Conservation (phyloP, 805 yeast species). For the Candida chilensis region DNA sequence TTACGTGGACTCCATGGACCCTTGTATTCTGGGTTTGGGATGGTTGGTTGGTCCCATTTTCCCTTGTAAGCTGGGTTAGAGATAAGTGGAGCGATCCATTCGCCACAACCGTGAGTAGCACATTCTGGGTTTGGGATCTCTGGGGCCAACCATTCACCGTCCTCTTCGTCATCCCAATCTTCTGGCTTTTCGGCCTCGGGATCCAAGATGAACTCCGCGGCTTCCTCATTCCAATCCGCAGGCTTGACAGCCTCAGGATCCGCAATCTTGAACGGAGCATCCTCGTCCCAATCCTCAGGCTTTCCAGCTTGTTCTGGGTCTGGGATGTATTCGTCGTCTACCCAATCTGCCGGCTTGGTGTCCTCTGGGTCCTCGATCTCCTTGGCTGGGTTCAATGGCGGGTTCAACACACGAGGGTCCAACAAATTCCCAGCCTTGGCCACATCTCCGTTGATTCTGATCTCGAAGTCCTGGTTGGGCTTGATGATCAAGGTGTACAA, state of each 20-base stretch:
- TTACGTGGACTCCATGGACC: conserved; percentile 71
- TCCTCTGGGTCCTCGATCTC: conserved; percentile 51
- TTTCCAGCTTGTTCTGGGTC: conserved; percentile 59
- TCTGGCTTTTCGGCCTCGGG: conserved; percentile 62
- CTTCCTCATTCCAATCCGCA: conserved; percentile 69
- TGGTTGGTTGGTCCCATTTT: conserved; percentile 62
- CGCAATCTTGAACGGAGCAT: conserved; percentile 50
- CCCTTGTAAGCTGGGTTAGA: conserved; percentile 70
- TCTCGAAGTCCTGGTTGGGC: conserved; percentile 61
- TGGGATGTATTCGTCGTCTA: conserved; percentile 52
- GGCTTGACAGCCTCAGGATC: conserved; percentile 69
- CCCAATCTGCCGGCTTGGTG: conserved; percentile 76
- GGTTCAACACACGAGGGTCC: conserved; percentile 46
- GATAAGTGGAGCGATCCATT: conserved; percentile 63
- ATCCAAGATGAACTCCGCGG: conserved; percentile 50
- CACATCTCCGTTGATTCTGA: conserved; percentile 73
- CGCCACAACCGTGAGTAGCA: conserved; percentile 65
- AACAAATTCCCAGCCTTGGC: conserved; percentile 63
- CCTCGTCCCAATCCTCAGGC: conserved; percentile 84
- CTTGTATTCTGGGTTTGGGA: conserved; percentile 66
- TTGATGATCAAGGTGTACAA: conserved; percentile 72
- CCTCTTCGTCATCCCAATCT: conserved; percentile 86
- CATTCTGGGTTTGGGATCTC: conserved; percentile 69
- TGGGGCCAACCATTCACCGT: conserved; percentile 79
- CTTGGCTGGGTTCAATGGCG: conserved; percentile 59